Evolutionary conservation across 1,284 basidiomycete species (phyloP), one percentile per base, ranked within the genome.

Genomic region (Moesziomyces parantarcticus): DNA sequence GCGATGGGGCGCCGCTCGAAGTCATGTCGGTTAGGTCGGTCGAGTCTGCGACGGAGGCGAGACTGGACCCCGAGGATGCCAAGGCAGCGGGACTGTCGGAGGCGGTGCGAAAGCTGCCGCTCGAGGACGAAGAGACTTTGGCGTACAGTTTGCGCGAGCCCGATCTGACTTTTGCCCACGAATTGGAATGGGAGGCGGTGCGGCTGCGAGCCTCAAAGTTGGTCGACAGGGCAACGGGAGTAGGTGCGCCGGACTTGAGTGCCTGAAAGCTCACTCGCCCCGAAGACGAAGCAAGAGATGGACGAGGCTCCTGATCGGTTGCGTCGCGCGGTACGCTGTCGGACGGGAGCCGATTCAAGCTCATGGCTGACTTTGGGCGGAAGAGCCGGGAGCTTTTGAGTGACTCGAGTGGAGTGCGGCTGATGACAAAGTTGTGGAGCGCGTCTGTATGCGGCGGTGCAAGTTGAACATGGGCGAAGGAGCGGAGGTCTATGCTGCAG

Each of bases 81-180:
- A 44, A 21, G 8, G 11, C 10, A n/a, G 23, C 25, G 2, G 36
- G 29, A 10, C 22, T 9, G 18, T 14, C 26, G 18, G 18, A 32
- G 6, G 14, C 49, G 18, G 25, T 46, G 14, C 43, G 50, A 5
- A 42, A 29, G 21, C 29, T 53, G 22, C n/a, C 18, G 25, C 36
- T 60, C 11, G 58, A 59, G 39, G 55, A 22, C 23, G 55, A 50
- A 23, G 44, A 39, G 25, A 58, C 43, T 36, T 60, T 65, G 39
- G 32, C 32, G 20, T 58, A 55, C 5, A 58, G 52, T 21, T 55
- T 65, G 29, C 58, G 62, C 1, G 68, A 62, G 25, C 58, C 55
- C 5, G 50, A 62, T 5, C 54, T 44, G 16, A 65, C 41, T 34
- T 58, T 65, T 29, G 48, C 21, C 68, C 68, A 65, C 2, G 58